Conservation (phyloP, 176 grass and related monocot species). For the Oryza punctata region DNA sequence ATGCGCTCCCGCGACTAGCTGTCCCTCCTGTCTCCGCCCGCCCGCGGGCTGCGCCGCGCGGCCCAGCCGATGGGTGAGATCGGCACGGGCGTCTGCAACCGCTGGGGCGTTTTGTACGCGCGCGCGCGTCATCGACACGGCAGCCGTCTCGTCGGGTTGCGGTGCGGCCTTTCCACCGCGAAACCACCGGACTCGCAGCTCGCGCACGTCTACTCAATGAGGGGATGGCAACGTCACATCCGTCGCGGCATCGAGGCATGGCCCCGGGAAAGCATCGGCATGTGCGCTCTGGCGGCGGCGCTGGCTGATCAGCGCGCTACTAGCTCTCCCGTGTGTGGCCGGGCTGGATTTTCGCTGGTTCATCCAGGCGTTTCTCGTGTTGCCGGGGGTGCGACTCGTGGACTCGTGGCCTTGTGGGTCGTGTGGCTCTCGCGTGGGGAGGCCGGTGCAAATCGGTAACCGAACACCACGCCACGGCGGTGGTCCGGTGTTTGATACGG, state of each 20-base stretch:
- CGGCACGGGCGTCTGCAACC: not conserved
- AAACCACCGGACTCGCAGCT: too few species aligned
- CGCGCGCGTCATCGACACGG: not conserved
- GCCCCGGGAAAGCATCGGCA: not conserved
- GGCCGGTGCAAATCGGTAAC: not conserved
- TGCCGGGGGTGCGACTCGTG: not conserved
- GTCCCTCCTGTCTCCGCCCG: not conserved
- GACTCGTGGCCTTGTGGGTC: not conserved
- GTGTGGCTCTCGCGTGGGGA: not conserved
- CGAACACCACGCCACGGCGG: not conserved
- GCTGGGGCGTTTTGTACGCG: not conserved
- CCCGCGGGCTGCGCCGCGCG: not conserved
- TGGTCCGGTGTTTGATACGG: constrained; percentile 19
- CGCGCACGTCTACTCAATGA: not conserved
- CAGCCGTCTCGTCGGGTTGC: constrained; percentile 25
- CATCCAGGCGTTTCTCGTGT: not conserved
- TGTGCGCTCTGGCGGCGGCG: constrained; percentile 23
- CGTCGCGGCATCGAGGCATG: not conserved
- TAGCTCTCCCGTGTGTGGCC: too few species aligned
- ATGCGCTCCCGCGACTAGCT: constrained; percentile 21
- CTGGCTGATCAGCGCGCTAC: not conserved
- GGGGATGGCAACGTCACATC: not conserved
- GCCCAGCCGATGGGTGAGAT: not conserved
- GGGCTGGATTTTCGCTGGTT: constrained; percentile 14
- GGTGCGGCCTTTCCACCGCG: not conserved